Percentiles rank a stretch among this genome's conserved stretches.
Evolutionary conservation across 164 flowering plant genomes (phyloP).

Genomic region (Malania oleifera): DNA sequence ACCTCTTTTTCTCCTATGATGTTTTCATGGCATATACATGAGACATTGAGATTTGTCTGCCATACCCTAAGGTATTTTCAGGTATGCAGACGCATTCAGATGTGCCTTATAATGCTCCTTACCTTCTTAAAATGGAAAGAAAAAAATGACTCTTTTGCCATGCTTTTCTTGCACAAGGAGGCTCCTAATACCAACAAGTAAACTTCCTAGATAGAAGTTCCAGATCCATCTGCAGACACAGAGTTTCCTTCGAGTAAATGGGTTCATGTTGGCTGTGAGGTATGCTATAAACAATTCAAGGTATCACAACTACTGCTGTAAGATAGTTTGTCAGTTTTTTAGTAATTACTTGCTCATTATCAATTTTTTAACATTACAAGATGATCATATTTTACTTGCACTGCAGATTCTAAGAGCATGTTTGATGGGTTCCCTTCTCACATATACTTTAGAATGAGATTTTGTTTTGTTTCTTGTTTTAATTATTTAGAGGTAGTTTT

Average conservation of each 20-base stretch:
- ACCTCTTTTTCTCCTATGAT: too few species aligned
- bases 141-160: constrained; percentile 39
- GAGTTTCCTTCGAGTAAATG: constrained; percentile 53
- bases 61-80: neutral
- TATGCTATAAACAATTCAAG: constrained; percentile 17
- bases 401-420: neutral
- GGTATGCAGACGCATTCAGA: constrained; percentile 27
- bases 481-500: too few species aligned
- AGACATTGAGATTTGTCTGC: neutral
- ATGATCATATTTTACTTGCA: neutral
- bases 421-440: neutral
- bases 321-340: too few species aligned
- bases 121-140: constrained; percentile 43
- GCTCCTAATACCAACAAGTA: constrained; percentile 23
- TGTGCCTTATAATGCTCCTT: constrained; percentile 27
- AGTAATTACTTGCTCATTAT: too few species aligned
- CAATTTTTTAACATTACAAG: neutral
- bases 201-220: constrained; percentile 26
- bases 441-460: neutral
- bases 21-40: too few species aligned
- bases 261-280: constrained; percentile 87
- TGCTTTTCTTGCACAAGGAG: constrained; percentile 32
- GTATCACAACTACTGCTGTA: too few species aligned
- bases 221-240: constrained; percentile 24
- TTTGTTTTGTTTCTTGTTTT: too few species aligned